Evolutionary conservation across 805 yeast genomes (phyloP).

Genomic region (Suhomyces prunicola): DNA sequence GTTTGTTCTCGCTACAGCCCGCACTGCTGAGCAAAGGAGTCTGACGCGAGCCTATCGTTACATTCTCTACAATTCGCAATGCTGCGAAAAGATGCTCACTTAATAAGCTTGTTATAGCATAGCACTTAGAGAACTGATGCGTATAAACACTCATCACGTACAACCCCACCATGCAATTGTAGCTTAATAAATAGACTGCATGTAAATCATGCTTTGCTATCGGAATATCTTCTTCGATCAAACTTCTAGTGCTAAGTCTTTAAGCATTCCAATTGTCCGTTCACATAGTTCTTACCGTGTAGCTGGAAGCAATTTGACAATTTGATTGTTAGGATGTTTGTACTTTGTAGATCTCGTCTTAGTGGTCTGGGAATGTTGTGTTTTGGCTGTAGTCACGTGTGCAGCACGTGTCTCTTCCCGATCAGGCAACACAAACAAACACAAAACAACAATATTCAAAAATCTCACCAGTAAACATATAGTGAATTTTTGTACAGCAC

Average conservation of each 20-base stretch:
- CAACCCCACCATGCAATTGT: too few species aligned
- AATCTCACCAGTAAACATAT: background rate
- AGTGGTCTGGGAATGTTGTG: background rate
- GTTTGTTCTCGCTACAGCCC: background rate
- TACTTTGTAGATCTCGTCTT: background rate
- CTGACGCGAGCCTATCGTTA: background rate
- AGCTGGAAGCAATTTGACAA: too few species aligned
- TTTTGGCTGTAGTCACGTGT: background rate
- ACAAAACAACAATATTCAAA: background rate
- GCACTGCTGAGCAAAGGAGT: background rate
- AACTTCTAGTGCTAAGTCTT: background rate
- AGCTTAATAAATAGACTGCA: too few species aligned
- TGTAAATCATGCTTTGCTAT: background rate
- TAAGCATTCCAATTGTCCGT: background rate
- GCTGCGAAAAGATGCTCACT: background rate
- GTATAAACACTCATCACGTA: too few species aligned
- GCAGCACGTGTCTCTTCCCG: background rate
- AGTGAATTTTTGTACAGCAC: background rate
- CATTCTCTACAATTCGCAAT: background rate
- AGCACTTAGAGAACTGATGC: background rate
- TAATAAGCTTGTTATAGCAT: too few species aligned
- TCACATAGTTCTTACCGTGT: too few species aligned
- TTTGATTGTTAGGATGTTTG: background rate
- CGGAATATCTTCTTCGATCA: background rate
- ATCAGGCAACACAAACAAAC: slow-evolving; percentile 6